Conservation (phyloP, 164 flowering plant species). For the Amborella trichopoda region DNA sequence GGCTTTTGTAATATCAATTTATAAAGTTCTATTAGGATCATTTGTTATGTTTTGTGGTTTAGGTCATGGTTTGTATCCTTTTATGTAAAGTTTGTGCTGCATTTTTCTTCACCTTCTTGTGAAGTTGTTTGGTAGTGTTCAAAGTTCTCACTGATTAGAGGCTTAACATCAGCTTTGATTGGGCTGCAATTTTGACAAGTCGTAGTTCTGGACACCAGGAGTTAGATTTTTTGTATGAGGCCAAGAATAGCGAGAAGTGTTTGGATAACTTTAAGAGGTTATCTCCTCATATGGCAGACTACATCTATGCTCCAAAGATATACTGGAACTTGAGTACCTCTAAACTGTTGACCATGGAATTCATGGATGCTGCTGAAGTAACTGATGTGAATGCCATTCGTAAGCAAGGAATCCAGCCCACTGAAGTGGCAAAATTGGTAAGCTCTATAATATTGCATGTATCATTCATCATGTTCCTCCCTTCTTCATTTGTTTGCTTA, state of each 20-base stretch:
- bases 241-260: constrained; percentile 82
- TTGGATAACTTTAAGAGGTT: constrained; percentile 70
- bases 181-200: no score
- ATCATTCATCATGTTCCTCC: neutral
- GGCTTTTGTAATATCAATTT: no score
- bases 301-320: constrained; percentile 79
- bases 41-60: no score
- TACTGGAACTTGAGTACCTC: constrained; percentile 82
- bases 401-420: constrained; percentile 60
- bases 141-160: no score
- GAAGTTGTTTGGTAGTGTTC: no score
- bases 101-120: no score
- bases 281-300: constrained; percentile 76
- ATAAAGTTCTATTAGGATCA: no score
- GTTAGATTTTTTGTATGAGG: constrained; percentile 77
- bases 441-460: constrained; percentile 12
- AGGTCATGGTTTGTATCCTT: no score
- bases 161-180: no score
- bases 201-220: no score
- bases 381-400: constrained; percentile 58
- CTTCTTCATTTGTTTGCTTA: neutral
- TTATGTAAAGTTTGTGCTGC: no score
- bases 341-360: constrained; percentile 86
- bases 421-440: constrained; percentile 74
- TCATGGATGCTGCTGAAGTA: constrained; percentile 73